These are phyloP conservation scores for Auricularia sp. DNA, from an alignment of 768 basidiomycete genomes.

Conservation along the genomic window DNA sequence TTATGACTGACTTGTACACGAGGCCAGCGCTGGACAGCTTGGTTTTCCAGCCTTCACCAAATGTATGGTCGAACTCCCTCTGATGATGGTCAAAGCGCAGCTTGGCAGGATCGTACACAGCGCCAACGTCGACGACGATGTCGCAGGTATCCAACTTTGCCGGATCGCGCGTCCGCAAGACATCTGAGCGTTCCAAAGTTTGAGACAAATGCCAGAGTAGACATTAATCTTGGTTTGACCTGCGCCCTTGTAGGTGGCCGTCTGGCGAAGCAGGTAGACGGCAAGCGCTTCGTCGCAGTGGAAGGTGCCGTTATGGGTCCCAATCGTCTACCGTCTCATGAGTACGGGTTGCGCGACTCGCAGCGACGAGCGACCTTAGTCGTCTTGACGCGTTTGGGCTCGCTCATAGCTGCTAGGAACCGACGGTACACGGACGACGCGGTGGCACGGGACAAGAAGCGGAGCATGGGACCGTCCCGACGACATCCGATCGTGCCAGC, in stretches of 20 bases:
- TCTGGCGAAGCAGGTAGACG: constrained; percentile 76
- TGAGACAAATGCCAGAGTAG: constrained; percentile 2
- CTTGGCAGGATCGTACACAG: constrained; percentile 69
- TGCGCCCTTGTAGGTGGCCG: constrained; percentile 62
- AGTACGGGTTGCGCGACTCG: background rate
- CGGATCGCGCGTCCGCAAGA: constrained; percentile 69
- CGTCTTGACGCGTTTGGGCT: background rate
- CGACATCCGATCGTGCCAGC: no score
- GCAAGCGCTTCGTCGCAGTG: constrained; percentile 97
- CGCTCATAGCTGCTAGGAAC: background rate
- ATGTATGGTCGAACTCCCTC: constrained; percentile 80
- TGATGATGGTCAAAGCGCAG: constrained; percentile 95
- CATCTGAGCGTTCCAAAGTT: constrained; percentile 24
- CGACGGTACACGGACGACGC: background rate
- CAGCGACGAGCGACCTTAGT: background rate
- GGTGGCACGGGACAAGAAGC: background rate
- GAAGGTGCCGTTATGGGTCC: constrained; percentile 92
- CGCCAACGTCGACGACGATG: constrained; percentile 95
- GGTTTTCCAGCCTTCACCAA: constrained; percentile 65
- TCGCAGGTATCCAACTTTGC: constrained; percentile 66
- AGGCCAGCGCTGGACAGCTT: constrained; percentile 90
- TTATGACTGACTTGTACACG: constrained; percentile 73
- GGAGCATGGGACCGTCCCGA: background rate
- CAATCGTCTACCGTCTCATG: constrained; percentile 49
- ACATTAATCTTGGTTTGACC: constrained; percentile 30